Conservation (phyloP, 495 filamentous ascomycete genomes). For the Aspergillus funiculosus region DNA sequence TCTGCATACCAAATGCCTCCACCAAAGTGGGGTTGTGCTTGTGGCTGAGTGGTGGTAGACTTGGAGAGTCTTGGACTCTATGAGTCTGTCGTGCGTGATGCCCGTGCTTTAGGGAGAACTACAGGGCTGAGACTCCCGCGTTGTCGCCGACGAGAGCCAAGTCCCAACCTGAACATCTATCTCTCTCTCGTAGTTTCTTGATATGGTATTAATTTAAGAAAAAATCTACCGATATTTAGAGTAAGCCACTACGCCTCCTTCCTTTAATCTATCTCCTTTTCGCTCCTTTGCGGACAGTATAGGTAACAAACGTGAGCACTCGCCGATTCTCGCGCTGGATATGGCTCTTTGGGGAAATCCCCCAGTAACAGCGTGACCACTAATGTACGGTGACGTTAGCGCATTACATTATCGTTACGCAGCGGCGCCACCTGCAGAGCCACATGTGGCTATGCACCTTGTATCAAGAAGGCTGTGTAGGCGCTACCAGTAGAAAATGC, state of each 20-base stretch:
- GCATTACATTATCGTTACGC: not conserved
- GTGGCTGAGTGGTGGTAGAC: not conserved
- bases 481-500: not conserved
- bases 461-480: not conserved
- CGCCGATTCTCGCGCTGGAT: conserved; percentile 3
- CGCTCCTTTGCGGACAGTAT: not conserved
- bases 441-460: not conserved
- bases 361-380: not conserved
- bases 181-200: not conserved
- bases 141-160: not conserved
- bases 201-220: not conserved
- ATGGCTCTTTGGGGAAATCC: not conserved
- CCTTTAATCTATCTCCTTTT: no score
- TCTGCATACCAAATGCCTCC: not conserved
- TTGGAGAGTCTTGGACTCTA: not conserved
- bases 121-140: conserved; percentile 10
- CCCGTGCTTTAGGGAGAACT: no score
- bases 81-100: not conserved
- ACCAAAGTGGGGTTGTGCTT: conserved; percentile 3
- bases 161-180: not conserved
- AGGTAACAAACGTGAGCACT: not conserved
- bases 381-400: conserved; percentile 6
- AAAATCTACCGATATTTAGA: no score
- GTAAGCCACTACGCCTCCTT: no score
- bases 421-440: not conserved